Conservation (phyloP, 2,329 filamentous ascomycete species). For the Tricladium varicosporioides region DNA sequence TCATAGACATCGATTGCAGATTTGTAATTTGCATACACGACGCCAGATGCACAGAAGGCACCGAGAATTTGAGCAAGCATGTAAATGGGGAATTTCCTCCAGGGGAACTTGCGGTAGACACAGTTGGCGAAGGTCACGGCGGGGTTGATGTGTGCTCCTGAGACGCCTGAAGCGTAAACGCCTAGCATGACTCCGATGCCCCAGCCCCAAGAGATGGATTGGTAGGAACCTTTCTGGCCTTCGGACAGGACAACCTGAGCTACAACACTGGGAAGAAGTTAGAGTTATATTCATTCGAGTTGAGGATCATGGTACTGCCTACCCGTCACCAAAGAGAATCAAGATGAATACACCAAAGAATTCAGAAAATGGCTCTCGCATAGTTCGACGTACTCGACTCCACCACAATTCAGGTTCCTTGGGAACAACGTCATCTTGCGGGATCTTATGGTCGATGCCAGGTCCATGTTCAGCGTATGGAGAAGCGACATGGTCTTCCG, state of each 20-base stretch:
- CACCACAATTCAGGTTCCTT: constrained; percentile 25
- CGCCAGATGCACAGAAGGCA: constrained; percentile 59
- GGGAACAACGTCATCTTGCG: constrained; percentile 29
- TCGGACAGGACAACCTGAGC: constrained; percentile 60
- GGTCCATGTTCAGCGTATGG: constrained; percentile 33
- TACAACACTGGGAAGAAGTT: constrained; percentile 41
- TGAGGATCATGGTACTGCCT: background rate
- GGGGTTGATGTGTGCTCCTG: constrained; percentile 67
- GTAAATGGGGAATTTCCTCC: constrained; percentile 68
- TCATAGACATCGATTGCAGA: constrained; percentile 67
- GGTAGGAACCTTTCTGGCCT: constrained; percentile 26
- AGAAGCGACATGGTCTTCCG: background rate
- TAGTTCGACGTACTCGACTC: constrained; percentile 20
- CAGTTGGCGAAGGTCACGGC: constrained; percentile 70
- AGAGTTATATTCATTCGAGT: background rate
- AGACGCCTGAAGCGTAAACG: constrained; percentile 62
- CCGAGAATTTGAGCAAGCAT: constrained; percentile 64
- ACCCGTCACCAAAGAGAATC: constrained; percentile 68
- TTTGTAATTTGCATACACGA: constrained; percentile 56
- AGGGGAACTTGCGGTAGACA: constrained; percentile 65
- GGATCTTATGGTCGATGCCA: constrained; percentile 34
- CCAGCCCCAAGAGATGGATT: constrained; percentile 34
- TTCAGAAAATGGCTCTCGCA: constrained; percentile 51
- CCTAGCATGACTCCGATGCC: constrained; percentile 67
- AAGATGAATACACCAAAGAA: constrained; percentile 69